phyloP scores from a whole-genome alignment of 768 basidiomycete species.

The Tricholomella constricta region DNA sequence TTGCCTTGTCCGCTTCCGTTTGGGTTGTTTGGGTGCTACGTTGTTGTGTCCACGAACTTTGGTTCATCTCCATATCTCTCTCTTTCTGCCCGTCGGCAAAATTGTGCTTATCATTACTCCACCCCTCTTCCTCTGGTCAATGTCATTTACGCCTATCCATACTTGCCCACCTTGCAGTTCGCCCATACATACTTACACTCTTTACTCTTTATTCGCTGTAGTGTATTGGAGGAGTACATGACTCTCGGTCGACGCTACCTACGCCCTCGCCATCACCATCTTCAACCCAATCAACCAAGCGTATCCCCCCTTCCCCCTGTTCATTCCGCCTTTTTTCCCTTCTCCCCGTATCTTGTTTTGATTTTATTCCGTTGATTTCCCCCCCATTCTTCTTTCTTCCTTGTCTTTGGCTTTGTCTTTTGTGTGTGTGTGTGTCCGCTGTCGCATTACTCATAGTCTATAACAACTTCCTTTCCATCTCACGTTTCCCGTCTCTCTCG shows the following conservation, averaged over 20 bases:
- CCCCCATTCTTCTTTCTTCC: conserved; percentile 2
- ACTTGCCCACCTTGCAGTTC: no score
- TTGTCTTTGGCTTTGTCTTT: no score
- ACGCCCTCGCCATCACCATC: conserved; percentile 2
- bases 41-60: conserved; percentile 15
- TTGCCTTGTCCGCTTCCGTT: background rate
- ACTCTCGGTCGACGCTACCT: background rate
- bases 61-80: conserved; percentile 12
- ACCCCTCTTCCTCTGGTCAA: background rate
- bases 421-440: no score
- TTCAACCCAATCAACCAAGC: conserved; percentile 1
- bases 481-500: no score
- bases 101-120: conserved; percentile 2
- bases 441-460: conserved; percentile 12
- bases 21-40: conserved; percentile 10
- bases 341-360: conserved; percentile 18
- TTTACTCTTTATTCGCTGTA: conserved; percentile 8
- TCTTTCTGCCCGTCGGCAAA: conserved; percentile 7
- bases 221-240: conserved; percentile 11
- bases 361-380: conserved; percentile 9
- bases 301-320: background rate
- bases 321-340: background rate
- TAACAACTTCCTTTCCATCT: conserved; percentile 7
- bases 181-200: conserved; percentile 13
- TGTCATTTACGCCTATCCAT: conserved; percentile 9